Evolutionary conservation across 139 green algal genomes (phyloP).

Genomic region (Chlorella sp.): DNA sequence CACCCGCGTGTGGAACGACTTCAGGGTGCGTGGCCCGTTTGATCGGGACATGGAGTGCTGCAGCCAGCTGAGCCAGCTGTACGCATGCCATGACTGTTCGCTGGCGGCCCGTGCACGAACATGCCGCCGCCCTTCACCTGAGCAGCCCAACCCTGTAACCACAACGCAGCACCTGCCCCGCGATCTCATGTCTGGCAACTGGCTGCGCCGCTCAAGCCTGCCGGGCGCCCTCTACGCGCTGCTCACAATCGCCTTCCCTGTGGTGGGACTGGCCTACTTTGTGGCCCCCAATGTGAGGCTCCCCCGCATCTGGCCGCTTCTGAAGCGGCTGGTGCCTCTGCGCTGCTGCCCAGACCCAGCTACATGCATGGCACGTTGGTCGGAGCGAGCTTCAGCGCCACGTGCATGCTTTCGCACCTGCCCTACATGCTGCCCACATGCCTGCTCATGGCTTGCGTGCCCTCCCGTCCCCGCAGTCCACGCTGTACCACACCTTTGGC

Average conservation of each 20-base stretch:
- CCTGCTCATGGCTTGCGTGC: not conserved
- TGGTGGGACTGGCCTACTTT: slow-evolving; percentile 7
- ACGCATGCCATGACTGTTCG: too few relatives aligned
- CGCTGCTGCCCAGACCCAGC: too few relatives aligned
- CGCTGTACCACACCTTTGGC: slow-evolving; percentile 40
- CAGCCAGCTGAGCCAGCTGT: too few relatives aligned
- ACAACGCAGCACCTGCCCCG: slow-evolving; percentile 3
- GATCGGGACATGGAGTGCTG: too few relatives aligned
- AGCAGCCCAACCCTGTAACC: not conserved
- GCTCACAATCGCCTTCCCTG: slow-evolving; percentile 4
- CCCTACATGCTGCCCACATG: too few relatives aligned
- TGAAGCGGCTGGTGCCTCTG: too few relatives aligned
- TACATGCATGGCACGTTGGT: too few relatives aligned
- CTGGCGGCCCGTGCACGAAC: too few relatives aligned
- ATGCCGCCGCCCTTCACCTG: too few relatives aligned
- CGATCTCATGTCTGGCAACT: not conserved
- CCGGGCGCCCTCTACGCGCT: slow-evolving; percentile 14
- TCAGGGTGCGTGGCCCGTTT: too few relatives aligned
- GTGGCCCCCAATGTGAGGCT: not conserved
- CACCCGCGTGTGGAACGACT: slow-evolving; percentile 21
- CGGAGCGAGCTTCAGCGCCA: too few relatives aligned
- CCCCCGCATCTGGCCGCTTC: too few relatives aligned
- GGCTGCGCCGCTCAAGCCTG: slow-evolving; percentile 2
- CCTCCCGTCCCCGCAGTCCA: not conserved
- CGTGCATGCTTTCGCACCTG: not conserved